phyloP scores from a whole-genome alignment of 2,329 filamentous ascomycete species.

The Coniochaeta sp. region DNA sequence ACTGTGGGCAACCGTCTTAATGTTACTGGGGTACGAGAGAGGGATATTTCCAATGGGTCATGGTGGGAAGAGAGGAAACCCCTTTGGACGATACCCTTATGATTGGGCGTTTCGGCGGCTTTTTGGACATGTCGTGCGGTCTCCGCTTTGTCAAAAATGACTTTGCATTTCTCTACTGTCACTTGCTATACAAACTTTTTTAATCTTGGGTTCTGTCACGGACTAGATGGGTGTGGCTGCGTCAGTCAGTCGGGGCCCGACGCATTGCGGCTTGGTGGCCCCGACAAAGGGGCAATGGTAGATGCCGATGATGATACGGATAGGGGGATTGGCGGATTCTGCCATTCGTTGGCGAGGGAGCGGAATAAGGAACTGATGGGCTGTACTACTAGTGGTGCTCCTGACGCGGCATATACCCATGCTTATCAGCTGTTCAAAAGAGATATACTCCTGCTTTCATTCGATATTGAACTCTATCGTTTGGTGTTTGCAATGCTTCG shows the following conservation, averaged over 20 bases:
- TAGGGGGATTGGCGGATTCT: background rate
- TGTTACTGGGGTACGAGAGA: background rate
- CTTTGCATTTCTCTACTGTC: background rate
- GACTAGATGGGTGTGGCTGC: background rate
- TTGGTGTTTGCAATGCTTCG: background rate
- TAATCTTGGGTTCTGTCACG: background rate
- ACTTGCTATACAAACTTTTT: background rate
- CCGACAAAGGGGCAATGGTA: background rate
- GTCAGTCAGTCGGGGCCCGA: background rate
- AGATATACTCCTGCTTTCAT: background rate
- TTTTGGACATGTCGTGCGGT: background rate
- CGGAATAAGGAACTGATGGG: background rate
- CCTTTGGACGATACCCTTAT: conserved; percentile 1
- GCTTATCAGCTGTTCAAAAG: background rate
- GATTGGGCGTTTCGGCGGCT: background rate
- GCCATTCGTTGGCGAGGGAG: background rate
- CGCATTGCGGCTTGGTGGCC: background rate
- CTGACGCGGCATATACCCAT: background rate
- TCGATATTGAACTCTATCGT: background rate
- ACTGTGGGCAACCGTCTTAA: background rate
- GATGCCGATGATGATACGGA: background rate
- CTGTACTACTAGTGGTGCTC: conserved; percentile 1
- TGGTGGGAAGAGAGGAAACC: background rate
- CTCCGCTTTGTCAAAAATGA: background rate
- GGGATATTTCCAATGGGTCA: background rate